Evolutionary conservation across 1,139 yeast genomes (phyloP).

Genomic region (Lodderomyces metapsilosis): DNA sequence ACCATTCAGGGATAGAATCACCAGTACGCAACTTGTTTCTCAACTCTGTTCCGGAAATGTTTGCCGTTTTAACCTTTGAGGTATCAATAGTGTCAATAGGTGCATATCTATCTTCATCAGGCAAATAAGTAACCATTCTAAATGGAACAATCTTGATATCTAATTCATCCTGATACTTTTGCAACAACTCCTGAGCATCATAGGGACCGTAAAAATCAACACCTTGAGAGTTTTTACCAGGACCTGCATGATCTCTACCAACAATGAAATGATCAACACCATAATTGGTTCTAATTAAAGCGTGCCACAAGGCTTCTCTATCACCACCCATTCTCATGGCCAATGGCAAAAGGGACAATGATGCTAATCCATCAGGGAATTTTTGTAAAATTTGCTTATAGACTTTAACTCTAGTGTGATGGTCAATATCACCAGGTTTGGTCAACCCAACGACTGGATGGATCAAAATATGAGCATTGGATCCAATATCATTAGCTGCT

Average conservation of each 20-base stretch:
- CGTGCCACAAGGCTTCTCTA: conserved; percentile 98
- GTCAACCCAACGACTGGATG: conserved; percentile 98
- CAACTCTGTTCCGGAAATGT: conserved; percentile 93
- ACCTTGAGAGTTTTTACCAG: conserved; percentile 91
- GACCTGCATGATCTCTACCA: conserved; percentile 98
- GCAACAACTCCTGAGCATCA: conserved; percentile 91
- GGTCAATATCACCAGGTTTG: conserved; percentile 97
- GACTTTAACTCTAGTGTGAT: conserved; percentile 94
- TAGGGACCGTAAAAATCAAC: conserved; percentile 96
- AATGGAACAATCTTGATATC: conserved; percentile 92
- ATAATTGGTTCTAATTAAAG: conserved; percentile 91
- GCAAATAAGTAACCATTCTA: conserved; percentile 94
- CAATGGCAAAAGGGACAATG: conserved; percentile 81
- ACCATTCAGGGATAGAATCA: conserved; percentile 91
- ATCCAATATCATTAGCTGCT: conserved; percentile 66
- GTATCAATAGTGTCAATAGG: conserved; percentile 88
- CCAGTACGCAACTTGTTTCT: conserved; percentile 87
- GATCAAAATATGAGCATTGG: conserved; percentile 66
- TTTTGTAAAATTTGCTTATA: conserved; percentile 89
- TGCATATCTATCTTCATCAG: conserved; percentile 92
- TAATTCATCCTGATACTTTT: conserved; percentile 70
- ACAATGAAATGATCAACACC: conserved; percentile 97
- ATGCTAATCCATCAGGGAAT: conserved; percentile 92
- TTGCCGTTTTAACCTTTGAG: conserved; percentile 74
- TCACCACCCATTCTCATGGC: conserved; percentile 99